Percentiles rank a stretch among this genome's conserved stretches.
These are phyloP conservation scores for Citrus glauca DNA, from an alignment of 345 rosid genomes.

Conservation along the genomic window DNA sequence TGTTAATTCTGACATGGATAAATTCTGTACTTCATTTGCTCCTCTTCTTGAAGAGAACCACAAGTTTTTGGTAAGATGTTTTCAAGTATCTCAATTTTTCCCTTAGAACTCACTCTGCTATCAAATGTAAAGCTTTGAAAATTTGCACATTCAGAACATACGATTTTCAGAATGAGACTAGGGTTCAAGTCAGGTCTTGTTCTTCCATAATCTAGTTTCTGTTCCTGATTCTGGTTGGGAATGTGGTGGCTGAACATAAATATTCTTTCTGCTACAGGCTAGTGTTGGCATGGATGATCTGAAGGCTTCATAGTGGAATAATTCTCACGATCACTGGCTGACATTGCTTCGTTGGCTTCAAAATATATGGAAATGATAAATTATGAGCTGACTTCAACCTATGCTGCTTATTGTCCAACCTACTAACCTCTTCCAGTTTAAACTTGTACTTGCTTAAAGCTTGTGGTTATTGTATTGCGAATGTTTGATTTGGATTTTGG, in stretches of 20 bases:
- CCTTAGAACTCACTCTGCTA: background rate
- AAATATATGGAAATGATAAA: background rate
- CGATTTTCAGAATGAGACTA: background rate
- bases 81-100: background rate
- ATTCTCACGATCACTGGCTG: background rate
- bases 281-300: conserved; percentile 79
- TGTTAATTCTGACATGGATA: conserved; percentile 72
- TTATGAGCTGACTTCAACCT: background rate
- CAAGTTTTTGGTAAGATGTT: conserved; percentile 76
- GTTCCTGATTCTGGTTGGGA: background rate
- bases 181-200: background rate
- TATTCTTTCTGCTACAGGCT: conserved; percentile 46
- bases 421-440: background rate
- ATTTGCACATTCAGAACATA: background rate
- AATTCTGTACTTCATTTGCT: conserved; percentile 68
- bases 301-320: conserved; percentile 62
- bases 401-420: background rate
- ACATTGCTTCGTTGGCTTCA: background rate
- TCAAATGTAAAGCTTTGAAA: background rate
- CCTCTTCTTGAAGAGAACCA: conserved; percentile 87
- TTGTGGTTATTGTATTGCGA: too few relatives aligned
- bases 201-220: background rate
- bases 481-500: background rate
- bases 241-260: background rate
- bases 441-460: background rate